phyloP scores from a whole-genome alignment of 2,329 filamentous ascomycete genomes.

The Calonectria multiphialidica region DNA sequence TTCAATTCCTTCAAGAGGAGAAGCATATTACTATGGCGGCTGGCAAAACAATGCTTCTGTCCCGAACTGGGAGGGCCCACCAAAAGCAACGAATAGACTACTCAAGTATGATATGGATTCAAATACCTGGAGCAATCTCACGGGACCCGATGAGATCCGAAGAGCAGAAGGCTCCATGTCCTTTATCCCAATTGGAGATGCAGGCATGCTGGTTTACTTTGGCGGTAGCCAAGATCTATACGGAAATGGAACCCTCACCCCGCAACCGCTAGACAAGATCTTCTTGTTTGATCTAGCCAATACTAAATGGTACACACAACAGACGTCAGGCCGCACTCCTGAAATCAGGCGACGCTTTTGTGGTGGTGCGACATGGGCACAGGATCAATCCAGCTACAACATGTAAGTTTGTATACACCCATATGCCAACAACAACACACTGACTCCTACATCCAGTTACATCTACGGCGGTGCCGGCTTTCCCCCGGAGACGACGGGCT shows the following conservation, averaged over 20 bases:
- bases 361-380: slow-evolving; percentile 18
- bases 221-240: slow-evolving; percentile 1
- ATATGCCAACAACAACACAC: neutral
- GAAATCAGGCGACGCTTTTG: slow-evolving; percentile 21
- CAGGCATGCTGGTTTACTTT: slow-evolving; percentile 22
- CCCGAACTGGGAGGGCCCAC: neutral
- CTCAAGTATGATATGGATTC: slow-evolving; percentile 7
- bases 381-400: slow-evolving; percentile 22
- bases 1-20: slow-evolving; percentile 7
- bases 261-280: slow-evolving; percentile 17
- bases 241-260: neutral
- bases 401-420: neutral
- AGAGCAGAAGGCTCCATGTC: slow-evolving; percentile 21
- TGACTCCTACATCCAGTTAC: neutral
- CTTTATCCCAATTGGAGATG: slow-evolving; percentile 19
- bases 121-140: neutral
- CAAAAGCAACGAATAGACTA: neutral
- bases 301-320: slow-evolving; percentile 16
- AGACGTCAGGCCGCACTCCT: slow-evolving; percentile 11
- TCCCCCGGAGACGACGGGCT: neutral
- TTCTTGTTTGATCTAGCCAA: slow-evolving; percentile 19
- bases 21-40: slow-evolving; percentile 21
- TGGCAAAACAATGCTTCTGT: slow-evolving; percentile 24
- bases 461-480: slow-evolving; percentile 14
- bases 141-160: neutral